These are phyloP conservation scores for Salix brachista DNA, from an alignment of 345 rosid genomes.

Conservation along the genomic window DNA sequence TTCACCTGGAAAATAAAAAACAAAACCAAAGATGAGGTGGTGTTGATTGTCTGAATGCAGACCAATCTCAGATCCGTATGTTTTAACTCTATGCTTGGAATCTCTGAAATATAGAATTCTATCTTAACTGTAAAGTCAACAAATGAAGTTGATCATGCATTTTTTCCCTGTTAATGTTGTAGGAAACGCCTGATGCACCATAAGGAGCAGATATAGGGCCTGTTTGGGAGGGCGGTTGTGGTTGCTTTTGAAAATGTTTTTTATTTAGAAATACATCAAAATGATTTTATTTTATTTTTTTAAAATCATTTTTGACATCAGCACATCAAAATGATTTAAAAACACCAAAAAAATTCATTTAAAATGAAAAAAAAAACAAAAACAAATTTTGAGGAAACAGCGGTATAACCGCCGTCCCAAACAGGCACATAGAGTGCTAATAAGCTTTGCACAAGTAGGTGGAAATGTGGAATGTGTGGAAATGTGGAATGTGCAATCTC, in stretches of 20 bases:
- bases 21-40: neutral
- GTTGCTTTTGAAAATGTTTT: no score
- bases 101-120: neutral
- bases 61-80: neutral
- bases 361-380: no score
- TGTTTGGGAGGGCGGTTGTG: no score
- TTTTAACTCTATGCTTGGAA: neutral
- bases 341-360: no score
- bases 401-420: no score
- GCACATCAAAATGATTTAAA: no score
- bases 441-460: neutral
- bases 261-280: no score
- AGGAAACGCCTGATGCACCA: neutral
- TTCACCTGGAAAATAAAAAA: slow-evolving; percentile 56
- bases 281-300: no score
- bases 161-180: neutral
- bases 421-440: neutral
- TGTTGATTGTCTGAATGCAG: neutral
- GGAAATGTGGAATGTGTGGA: slow-evolving; percentile 3
- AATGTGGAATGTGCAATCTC: neutral
- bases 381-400: no score
- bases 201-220: neutral
- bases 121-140: neutral
- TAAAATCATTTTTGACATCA: no score
- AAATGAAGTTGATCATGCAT: neutral